Conservation (phyloP, 441 rosid species). For the Monsonia emarginata region DNA sequence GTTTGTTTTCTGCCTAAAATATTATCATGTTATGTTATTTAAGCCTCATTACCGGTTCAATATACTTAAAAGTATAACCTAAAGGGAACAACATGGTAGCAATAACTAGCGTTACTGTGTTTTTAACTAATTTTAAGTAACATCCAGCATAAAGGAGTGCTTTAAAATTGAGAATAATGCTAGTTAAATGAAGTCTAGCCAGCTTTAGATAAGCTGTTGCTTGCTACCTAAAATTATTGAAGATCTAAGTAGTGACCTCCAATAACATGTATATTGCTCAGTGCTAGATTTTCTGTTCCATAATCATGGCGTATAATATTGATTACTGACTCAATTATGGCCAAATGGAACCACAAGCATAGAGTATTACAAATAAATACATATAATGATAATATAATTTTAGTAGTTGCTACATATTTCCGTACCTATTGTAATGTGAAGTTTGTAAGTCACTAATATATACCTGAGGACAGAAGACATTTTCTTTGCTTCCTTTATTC, state of each 20-base stretch:
- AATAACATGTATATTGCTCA: not conserved
- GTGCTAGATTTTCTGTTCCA: not conserved
- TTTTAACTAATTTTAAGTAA: too few relatives aligned
- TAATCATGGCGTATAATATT: not conserved
- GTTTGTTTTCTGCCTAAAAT: constrained; percentile 10
- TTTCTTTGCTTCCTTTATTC: not conserved
- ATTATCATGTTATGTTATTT: not conserved
- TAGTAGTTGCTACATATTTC: not conserved
- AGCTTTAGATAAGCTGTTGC: not conserved
- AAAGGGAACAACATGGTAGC: not conserved
- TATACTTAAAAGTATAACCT: constrained; percentile 1
- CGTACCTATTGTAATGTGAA: not conserved
- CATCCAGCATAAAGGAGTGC: not conserved
- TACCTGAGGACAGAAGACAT: not conserved
- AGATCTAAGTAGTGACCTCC: not conserved
- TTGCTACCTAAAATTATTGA: not conserved
- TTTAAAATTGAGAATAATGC: not conserved
- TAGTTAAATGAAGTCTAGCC: not conserved
- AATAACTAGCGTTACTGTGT: not conserved
- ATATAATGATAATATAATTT: not conserved
- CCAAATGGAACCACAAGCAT: not conserved
- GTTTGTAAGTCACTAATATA: not conserved
- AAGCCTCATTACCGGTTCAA: constrained; percentile 9
- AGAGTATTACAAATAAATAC: not conserved
- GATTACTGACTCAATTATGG: not conserved